Evolutionary conservation across 352 stramenopile genomes (phyloP).

Genomic region (Phytophthora pseudosyringae): DNA sequence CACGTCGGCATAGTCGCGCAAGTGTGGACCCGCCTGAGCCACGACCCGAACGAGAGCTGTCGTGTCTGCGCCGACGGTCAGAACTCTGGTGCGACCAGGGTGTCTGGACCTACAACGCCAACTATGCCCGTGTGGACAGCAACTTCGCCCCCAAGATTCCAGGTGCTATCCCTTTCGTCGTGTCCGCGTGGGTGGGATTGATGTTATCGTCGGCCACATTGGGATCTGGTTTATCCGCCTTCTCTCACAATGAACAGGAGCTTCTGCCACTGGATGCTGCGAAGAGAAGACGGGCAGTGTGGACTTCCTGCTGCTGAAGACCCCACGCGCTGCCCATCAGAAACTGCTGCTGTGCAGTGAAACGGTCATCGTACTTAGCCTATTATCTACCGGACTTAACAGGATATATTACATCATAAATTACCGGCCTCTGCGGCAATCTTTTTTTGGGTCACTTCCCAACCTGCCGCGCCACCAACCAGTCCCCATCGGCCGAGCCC

Average conservation of each 20-base stretch:
- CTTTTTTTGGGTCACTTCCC: slow-evolving; percentile 9
- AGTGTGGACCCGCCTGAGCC: slow-evolving; percentile 56
- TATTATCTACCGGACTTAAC: neutral
- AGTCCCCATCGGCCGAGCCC: neutral
- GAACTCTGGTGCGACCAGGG: slow-evolving; percentile 60
- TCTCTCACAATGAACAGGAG: too few species aligned
- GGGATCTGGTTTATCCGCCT: neutral
- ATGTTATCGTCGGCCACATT: slow-evolving; percentile 2
- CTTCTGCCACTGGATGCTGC: too few species aligned
- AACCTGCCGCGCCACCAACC: slow-evolving; percentile 19
- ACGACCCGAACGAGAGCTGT: slow-evolving; percentile 60
- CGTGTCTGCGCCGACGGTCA: slow-evolving; percentile 58
- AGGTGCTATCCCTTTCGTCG: slow-evolving; percentile 8
- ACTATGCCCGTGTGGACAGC: slow-evolving; percentile 31
- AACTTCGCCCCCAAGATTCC: slow-evolving; percentile 32
- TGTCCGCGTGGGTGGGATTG: slow-evolving; percentile 12
- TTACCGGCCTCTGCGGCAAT: slow-evolving; percentile 1
- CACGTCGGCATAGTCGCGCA: slow-evolving; percentile 39
- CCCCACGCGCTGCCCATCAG: too few species aligned
- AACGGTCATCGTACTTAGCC: too few species aligned
- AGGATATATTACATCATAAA: neutral
- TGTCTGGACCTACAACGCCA: slow-evolving; percentile 54
- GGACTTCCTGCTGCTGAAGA: too few species aligned
- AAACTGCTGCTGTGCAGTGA: slow-evolving; percentile 28
- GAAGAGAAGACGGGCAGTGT: too few species aligned